Percentiles rank a stretch among this genome's conserved stretches.
phyloP scores from a whole-genome alignment of 768 basidiomycete genomes.

The Lentinula sp. region DNA sequence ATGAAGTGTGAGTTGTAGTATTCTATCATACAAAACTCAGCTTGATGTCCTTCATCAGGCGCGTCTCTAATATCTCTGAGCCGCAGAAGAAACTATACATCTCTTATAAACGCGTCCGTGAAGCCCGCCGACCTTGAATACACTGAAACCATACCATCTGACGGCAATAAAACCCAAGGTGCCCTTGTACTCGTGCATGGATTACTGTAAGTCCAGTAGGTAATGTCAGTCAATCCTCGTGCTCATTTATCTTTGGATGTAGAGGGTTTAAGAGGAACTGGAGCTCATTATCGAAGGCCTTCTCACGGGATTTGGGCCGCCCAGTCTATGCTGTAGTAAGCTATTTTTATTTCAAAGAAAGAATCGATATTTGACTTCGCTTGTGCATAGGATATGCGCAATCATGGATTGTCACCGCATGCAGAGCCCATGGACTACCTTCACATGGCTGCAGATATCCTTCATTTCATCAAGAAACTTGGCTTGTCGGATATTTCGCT shows the following conservation, averaged over 20 bases:
- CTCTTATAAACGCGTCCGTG: background rate
- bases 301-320: slow-evolving; percentile 55
- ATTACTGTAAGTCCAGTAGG: slow-evolving; percentile 43
- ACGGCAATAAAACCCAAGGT: slow-evolving; percentile 24
- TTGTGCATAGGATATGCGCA: slow-evolving; percentile 67
- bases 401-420: slow-evolving; percentile 84
- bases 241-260: background rate
- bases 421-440: slow-evolving; percentile 65
- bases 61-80: background rate
- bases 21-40: background rate
- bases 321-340: slow-evolving; percentile 75
- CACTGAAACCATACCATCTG: slow-evolving; percentile 11
- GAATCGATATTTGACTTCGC: background rate
- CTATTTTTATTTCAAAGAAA: background rate
- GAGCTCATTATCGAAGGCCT: slow-evolving; percentile 72
- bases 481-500: slow-evolving; percentile 59
- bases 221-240: background rate
- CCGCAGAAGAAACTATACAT: background rate
- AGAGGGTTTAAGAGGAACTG: slow-evolving; percentile 91
- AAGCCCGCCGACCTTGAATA: slow-evolving; percentile 13
- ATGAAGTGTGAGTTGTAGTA: background rate
- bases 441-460: slow-evolving; percentile 76
- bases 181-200: slow-evolving; percentile 60
- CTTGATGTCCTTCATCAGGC: background rate
- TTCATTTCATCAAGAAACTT: slow-evolving; percentile 54